Evolutionary conservation across 495 filamentous ascomycete genomes (phyloP), one percentile per base, ranked within the genome.

Genomic region (Cercophora sp.): DNA sequence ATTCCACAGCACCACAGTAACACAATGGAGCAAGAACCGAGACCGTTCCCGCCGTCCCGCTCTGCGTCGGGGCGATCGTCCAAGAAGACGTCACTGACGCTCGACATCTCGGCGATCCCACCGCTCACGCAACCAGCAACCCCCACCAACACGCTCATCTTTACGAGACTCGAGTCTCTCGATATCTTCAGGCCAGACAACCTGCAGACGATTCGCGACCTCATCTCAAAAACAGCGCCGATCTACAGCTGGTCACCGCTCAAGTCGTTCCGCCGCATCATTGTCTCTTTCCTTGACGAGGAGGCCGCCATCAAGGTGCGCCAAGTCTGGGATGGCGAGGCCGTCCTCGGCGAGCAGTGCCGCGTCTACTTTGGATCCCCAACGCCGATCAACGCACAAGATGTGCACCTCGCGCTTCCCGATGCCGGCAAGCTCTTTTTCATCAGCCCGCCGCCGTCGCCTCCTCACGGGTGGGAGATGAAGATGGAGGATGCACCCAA

Each of bases 341-440:
- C 71, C 9, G 79, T 94, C 50, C 77, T 91, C 66, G 83, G 84
- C 57, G 76, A 87, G 48, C 76, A 78, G 16, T 79, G 88, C 32
- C 81, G 84, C 42, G 84, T 96, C 62, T 97, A 93, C 79, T 98
- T 96, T 64, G 94, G 94, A 61, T 78, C 87, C 63, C 77, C 76
- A 25, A 94, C 87, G 2, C 85, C 84, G 20, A 62, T 74, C 29
- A 50, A 27, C 48, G 50, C 45, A 23, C 52, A 57, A 34, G 61
- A 69, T 46, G 44, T 81, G 49, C 86, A 92, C 54, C 80, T 98
- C 5, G 77, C 85, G 31, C 84, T 90, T 1, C 93, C 93, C 11
- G 88, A 95, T 56, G 74, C 84, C 36, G 83, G 88, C 58, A 96
- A 96, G 73, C 79, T 96, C 29, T 96, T 96, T 79, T 97, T 98